Percentiles rank a stretch among this genome's conserved stretches.
Conservation (phyloP, 169 alveolate species). For the Eimeria necatrix region DNA sequence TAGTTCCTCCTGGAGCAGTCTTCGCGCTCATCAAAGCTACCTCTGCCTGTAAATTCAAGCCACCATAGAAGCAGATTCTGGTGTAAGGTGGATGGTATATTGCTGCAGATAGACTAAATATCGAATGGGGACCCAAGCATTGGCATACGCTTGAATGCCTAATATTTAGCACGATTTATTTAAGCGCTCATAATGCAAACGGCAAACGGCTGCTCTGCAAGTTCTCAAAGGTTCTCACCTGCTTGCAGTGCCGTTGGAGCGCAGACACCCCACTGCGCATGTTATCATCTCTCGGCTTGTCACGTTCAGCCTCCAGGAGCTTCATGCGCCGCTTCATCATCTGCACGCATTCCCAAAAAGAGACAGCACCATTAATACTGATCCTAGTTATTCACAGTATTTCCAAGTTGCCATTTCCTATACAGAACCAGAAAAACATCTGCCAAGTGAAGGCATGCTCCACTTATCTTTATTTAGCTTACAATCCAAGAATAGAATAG, state of each 20-base stretch:
- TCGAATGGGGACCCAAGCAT: too few species aligned
- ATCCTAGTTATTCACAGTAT: too few species aligned
- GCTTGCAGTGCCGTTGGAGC: constrained; percentile 4
- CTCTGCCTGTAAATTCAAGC: not conserved
- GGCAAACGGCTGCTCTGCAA: not conserved
- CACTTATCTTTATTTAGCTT: not conserved
- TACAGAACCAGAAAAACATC: not conserved
- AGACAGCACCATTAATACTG: not conserved
- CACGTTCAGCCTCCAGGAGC: constrained; percentile 26
- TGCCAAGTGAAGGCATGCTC: too few species aligned
- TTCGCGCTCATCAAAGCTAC: constrained; percentile 29
- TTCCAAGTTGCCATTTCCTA: too few species aligned
- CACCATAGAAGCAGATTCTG: not conserved
- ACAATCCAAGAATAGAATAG: constrained; percentile 13
- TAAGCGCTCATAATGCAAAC: not conserved
- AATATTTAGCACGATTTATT: too few species aligned
- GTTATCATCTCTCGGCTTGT: not conserved
- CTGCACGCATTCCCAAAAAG: not conserved
- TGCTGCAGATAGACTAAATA: too few species aligned
- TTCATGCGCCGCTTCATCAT: constrained; percentile 14
- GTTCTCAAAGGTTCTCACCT: not conserved
- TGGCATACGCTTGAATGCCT: too few species aligned
- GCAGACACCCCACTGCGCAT: not conserved
- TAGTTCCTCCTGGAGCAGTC: not conserved
- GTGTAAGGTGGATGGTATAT: too few species aligned